Base-by-base conservation (phyloP, 2,329 filamentous ascomycete genomes). In the Colletotrichum filicis region DNA sequence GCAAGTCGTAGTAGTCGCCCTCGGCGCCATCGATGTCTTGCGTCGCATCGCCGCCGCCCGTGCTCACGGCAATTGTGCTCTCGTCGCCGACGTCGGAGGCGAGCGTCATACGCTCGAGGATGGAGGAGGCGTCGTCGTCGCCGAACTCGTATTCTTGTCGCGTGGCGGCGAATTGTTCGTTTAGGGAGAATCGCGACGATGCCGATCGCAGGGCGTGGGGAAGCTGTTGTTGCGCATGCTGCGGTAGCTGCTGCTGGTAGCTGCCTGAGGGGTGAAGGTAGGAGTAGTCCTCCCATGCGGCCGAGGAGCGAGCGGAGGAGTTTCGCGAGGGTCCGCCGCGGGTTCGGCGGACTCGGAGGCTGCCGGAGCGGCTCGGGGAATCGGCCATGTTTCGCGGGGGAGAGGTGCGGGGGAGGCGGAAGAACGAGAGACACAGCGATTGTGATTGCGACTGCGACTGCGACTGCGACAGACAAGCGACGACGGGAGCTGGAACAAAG, bases 141-240 rank as follows among this genome's bases (percentile, higher is more conserved):
- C 82, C 86, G 64, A 87, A 85, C 60, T 86, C 85, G 62, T 83
- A 85, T 71, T 87, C 85, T 60, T 80, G 81, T 37, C 85, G 79
- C 6, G 86, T 87, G 46, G 84, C 79, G 24, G 86, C 85, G 70
- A 87, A 88, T 68, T 87, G 85, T 57, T 87, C 85, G 58, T 82
- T 83, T 59, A 87, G 79, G 3, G 86, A 87, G 78, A 83, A 85
- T 58, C 85, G 83, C 30, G 85, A 87, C 14, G 80, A 80, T n/a
- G 79, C 79, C 35, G 82, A 80, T 32, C 82, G 80, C 56, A 83
- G 76, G 22, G 74, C 74, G 42, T 78, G 79, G 14, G 30, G 60
- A 24, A 5, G 61, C 26, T 30, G 49, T 63, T 63, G 59, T 11
- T 49, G 42, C 19, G 37, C 37, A 42, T 49, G 42, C 42, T 19